Evolutionary conservation across 495 filamentous ascomycete genomes (phyloP), one percentile per base, ranked within the genome.

Genomic region (Neurospora intermedia): DNA sequence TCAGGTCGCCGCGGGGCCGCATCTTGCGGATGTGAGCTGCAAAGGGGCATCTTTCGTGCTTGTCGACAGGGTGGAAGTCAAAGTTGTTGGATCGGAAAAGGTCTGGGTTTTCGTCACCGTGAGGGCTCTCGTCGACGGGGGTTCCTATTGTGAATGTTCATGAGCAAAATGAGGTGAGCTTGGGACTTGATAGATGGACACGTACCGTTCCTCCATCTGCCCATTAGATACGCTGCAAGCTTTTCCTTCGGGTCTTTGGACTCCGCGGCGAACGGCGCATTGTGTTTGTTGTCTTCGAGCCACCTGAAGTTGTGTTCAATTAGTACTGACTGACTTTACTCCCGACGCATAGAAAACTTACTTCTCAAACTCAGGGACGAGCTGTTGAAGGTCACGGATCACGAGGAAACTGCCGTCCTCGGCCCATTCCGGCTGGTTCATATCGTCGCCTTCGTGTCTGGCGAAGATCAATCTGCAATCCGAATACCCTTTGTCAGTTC

Each of bases 11-110:
- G 70, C 70, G 70, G 23, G 70, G 70, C 27, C 46, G 43, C 43
- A 42, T 71, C 70, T 71, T 71, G 27, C 40, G 70, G 43, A 71
- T 71, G 43, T 71, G 70, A 20, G 70, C 70, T 7, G n/a, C 70
- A 27, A 39, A 27, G 20, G 41, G 40, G 70, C 70, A 71, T 23
- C 10, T 20, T n/a, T 54, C 46, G 46, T 54, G 46, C 46, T 54
- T 54, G 46, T 23, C 13, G 46, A n/a, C 23, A n/a, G 46, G 46
- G 46, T 23, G 46, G 46, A 23, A 54, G 46, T 54, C 46, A 23
- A 54, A 54, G 46, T 54, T 54, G 46, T 54, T 54, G 20, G 46
- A 54, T 23, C 10, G n/a, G 46, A 23, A 54, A 23, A 54, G 46
- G 46, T 10, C 23, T 54, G 20, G 8, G 46, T 54, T 20, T 23